Percentiles rank a stretch among this genome's conserved stretches.
Evolutionary conservation across 169 alveolate genomes (phyloP).

Genomic region (Eimeria necatrix): DNA sequence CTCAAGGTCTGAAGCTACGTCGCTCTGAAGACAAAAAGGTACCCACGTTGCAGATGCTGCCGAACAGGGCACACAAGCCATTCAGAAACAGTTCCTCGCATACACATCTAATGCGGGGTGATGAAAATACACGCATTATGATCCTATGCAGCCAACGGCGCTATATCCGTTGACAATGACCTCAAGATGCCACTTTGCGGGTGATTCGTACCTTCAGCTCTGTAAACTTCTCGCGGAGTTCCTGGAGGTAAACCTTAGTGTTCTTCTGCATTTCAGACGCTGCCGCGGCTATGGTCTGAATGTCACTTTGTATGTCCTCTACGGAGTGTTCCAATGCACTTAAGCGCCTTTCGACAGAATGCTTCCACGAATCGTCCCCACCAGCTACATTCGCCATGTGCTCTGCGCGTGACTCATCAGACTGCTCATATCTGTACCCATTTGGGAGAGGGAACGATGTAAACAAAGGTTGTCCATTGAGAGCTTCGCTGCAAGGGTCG

Average conservation of each 20-base stretch:
- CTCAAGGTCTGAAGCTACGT: conserved; percentile 68
- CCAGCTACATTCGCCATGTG: neutral
- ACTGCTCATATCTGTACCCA: neutral
- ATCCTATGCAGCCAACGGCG: too few relatives aligned
- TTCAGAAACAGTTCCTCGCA: too few relatives aligned
- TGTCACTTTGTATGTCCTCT: conserved; percentile 22
- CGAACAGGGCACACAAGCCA: too few relatives aligned
- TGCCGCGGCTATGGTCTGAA: conserved; percentile 36
- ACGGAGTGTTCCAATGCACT: conserved; percentile 53
- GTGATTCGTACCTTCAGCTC: conserved; percentile 37
- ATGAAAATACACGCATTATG: too few relatives aligned
- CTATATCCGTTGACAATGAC: too few relatives aligned
- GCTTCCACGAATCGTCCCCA: neutral
- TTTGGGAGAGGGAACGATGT: neutral
- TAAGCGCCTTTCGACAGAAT: conserved; percentile 65
- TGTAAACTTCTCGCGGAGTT: conserved; percentile 61
- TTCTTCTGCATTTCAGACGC: conserved; percentile 66
- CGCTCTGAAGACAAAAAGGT: conserved; percentile 7
- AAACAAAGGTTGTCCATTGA: conserved; percentile 1
- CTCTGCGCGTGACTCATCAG: neutral
- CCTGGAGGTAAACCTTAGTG: conserved; percentile 43
- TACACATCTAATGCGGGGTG: too few relatives aligned
- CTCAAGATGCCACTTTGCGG: too few relatives aligned
- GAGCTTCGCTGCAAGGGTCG: neutral
- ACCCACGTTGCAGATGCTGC: too few relatives aligned